phyloP scores from a whole-genome alignment of 176 grass and related monocot genomes.

The Microstegium vimineum region DNA sequence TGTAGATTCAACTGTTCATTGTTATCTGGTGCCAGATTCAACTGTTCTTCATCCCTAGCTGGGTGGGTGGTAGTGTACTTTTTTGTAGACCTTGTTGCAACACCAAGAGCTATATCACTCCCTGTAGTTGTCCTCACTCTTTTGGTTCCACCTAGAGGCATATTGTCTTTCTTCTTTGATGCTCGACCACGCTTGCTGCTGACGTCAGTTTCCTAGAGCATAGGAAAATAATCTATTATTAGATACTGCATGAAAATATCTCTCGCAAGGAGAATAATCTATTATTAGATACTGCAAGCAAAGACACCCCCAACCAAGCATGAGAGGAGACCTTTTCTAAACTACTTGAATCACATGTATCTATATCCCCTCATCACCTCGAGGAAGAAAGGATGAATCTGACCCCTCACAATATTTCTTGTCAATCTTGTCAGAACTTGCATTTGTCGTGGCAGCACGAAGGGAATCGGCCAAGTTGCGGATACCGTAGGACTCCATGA shows the following conservation, averaged over 20 bases:
- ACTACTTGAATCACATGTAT: not conserved
- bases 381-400: not conserved
- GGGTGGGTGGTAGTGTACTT: not conserved
- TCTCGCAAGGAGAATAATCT: too few relatives aligned
- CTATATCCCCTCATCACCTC: not conserved
- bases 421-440: too few relatives aligned
- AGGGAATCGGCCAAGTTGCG: too few relatives aligned
- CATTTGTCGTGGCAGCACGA: too few relatives aligned
- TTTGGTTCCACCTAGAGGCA: not conserved
- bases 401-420: not conserved
- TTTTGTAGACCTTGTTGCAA: not conserved
- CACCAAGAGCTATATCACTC: not conserved
- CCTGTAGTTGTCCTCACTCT: not conserved
- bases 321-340: too few relatives aligned
- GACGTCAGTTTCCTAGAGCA: not conserved
- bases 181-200: not conserved
- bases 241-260: too few relatives aligned
- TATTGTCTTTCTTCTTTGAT: not conserved
- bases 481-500: too few relatives aligned
- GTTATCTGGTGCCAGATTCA: too few relatives aligned
- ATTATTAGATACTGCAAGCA: not conserved
- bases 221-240: too few relatives aligned
- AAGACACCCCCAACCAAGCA: not conserved
- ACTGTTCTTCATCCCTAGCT: too few relatives aligned
- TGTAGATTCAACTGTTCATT: too few relatives aligned